A percentile compares a stretch with the other conserved stretches of the same genome.
phyloP scores from a whole-genome alignment of 2,329 filamentous ascomycete species.

The Magnaporthiopsis incrustans region DNA sequence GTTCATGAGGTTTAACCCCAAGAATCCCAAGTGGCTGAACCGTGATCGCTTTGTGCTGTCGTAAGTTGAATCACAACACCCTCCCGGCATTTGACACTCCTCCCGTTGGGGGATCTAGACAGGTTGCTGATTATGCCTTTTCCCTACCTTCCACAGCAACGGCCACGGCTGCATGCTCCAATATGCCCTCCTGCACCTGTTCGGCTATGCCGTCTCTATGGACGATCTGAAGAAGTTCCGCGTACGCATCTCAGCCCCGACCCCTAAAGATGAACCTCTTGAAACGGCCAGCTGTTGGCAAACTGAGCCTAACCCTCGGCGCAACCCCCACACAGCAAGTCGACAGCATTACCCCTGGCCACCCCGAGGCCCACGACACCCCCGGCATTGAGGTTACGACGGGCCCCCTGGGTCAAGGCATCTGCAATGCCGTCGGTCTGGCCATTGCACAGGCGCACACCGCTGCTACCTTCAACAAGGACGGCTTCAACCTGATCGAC shows the following conservation, averaged over 20 bases:
- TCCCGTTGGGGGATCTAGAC: conserved; percentile 8
- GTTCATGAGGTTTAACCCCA: conserved; percentile 99
- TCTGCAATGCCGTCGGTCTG: conserved; percentile 94
- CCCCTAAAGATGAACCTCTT: background rate
- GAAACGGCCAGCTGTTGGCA: background rate
- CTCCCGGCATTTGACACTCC: conserved; percentile 2
- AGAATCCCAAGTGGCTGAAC: conserved; percentile 96
- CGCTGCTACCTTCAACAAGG: conserved; percentile 91
- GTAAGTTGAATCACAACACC: conserved; percentile 50
- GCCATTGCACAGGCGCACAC: conserved; percentile 94
- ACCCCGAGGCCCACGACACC: conserved; percentile 94
- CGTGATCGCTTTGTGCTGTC: conserved; percentile 98
- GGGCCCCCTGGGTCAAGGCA: conserved; percentile 93
- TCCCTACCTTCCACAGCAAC: conserved; percentile 52
- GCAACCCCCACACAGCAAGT: conserved; percentile 29
- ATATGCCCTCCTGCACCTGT: conserved; percentile 95
- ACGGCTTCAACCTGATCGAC: conserved; percentile 81
- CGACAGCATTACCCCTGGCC: conserved; percentile 80
- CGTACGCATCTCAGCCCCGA: conserved; percentile 46
- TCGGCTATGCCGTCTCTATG: conserved; percentile 78
- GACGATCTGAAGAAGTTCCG: conserved; percentile 96
- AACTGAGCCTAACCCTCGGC: background rate
- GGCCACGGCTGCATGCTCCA: conserved; percentile 99
- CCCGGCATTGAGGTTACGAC: conserved; percentile 97
- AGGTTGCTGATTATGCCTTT: conserved; percentile 8